Conservation (phyloP, 768 basidiomycete species). For the Crepidotus variabilis region DNA sequence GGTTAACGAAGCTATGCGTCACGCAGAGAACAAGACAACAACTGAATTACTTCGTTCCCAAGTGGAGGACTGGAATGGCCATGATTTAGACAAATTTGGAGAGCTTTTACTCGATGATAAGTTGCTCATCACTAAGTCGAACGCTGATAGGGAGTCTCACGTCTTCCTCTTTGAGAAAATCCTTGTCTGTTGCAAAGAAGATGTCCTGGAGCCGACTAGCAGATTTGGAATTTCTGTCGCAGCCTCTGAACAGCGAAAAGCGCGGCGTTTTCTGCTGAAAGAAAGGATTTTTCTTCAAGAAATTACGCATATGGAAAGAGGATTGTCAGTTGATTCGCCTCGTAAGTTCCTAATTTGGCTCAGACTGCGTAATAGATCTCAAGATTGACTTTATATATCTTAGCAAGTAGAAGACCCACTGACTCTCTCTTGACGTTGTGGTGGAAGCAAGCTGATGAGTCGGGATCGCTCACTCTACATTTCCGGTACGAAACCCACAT, state of each 20-base stretch:
- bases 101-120: constrained; percentile 92
- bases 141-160: constrained; percentile 95
- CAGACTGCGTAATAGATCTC: constrained; percentile 1
- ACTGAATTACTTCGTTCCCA: constrained; percentile 81
- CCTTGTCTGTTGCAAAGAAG: constrained; percentile 97
- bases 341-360: constrained; percentile 41
- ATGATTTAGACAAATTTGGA: constrained; percentile 92
- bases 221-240: constrained; percentile 65
- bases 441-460: constrained; percentile 92
- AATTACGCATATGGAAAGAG: constrained; percentile 76
- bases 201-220: constrained; percentile 50
- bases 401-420: constrained; percentile 47
- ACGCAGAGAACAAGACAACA: constrained; percentile 87
- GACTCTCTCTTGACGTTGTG: constrained; percentile 83
- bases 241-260: constrained; percentile 72
- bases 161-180: constrained; percentile 99
- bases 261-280: constrained; percentile 81
- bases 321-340: constrained; percentile 43
- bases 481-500: constrained; percentile 92
- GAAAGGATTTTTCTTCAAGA: constrained; percentile 97
- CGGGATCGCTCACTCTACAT: constrained; percentile 92
- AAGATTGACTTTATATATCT: constrained; percentile 6
- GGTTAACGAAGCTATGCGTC: constrained; percentile 93
- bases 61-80: constrained; percentile 99
- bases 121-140: constrained; percentile 93